A percentile compares a stretch with the other conserved stretches of the same genome.
phyloP scores from a whole-genome alignment of 257 asterid genomes.

The Cruciata laevipes region DNA sequence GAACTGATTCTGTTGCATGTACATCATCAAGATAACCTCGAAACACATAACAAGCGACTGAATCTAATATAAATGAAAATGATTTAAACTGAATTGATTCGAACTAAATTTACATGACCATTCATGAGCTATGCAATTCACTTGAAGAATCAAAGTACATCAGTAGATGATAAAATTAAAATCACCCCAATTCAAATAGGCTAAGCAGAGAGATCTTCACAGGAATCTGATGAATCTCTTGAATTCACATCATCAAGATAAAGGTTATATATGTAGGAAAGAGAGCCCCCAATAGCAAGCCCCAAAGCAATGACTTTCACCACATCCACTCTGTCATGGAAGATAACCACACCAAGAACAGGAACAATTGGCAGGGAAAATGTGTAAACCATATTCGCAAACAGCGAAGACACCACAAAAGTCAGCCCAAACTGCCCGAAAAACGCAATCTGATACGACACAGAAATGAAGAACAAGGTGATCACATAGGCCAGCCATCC shows the following conservation, averaged over 20 bases:
- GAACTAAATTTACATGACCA: no score
- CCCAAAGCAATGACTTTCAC: slow-evolving; percentile 28
- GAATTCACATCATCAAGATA: slow-evolving; percentile 29
- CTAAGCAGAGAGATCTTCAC: neutral
- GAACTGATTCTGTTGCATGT: slow-evolving; percentile 7
- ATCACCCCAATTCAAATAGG: neutral
- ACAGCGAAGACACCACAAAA: slow-evolving; percentile 32
- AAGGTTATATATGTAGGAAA: slow-evolving; percentile 31
- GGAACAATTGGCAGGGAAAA: slow-evolving; percentile 26
- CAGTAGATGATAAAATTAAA: no score
- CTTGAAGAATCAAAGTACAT: no score
- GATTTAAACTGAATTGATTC: no score
- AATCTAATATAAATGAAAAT: no score
- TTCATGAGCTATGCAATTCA: no score
- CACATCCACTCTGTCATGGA: slow-evolving; percentile 32
- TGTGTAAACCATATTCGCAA: slow-evolving; percentile 30
- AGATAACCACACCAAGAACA: slow-evolving; percentile 31
- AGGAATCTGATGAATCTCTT: neutral
- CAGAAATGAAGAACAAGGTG: slow-evolving; percentile 29
- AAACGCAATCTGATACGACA: slow-evolving; percentile 27
- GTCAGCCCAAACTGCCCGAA: slow-evolving; percentile 29
- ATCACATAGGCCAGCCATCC: slow-evolving; percentile 25
- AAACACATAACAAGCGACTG: no score
- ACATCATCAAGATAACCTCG: slow-evolving; percentile 36
- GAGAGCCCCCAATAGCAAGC: slow-evolving; percentile 35